Conservation (phyloP, 495 filamentous ascomycete species). For the Parathielavia hyrcaniae region DNA sequence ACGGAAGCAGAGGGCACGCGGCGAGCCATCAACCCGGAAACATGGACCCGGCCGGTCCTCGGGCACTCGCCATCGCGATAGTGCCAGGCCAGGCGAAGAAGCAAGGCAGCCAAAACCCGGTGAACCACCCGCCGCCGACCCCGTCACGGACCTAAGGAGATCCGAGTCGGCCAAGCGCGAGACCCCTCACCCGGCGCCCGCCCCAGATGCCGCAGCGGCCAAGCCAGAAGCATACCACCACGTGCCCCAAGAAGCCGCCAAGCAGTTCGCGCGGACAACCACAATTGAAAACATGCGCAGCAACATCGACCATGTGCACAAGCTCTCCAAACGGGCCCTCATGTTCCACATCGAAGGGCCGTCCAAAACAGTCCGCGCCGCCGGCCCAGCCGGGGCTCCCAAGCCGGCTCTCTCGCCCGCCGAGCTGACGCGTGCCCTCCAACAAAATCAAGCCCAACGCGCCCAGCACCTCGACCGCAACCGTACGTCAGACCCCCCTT, state of each 20-base stretch:
- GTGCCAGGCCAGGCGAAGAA: constrained; percentile 9
- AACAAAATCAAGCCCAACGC: constrained; percentile 19
- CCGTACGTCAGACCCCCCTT: no score
- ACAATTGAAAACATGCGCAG: constrained; percentile 37
- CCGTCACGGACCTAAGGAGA: constrained; percentile 18
- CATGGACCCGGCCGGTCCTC: not conserved
- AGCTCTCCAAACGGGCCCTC: constrained; percentile 32
- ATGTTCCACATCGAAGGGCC: constrained; percentile 30
- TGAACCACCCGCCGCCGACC: constrained; percentile 9
- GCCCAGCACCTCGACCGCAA: constrained; percentile 29
- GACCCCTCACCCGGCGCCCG: constrained; percentile 2
- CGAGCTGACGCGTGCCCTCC: constrained; percentile 17
- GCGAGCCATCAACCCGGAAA: not conserved
- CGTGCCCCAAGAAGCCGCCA: constrained; percentile 43
- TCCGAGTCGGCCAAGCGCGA: constrained; percentile 24
- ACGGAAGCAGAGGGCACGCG: constrained; percentile 14
- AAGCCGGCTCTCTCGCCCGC: constrained; percentile 9
- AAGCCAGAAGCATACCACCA: constrained; percentile 30
- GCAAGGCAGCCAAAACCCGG: constrained; percentile 10
- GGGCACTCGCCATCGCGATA: not conserved
- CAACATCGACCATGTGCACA: constrained; percentile 23
- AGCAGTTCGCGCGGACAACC: constrained; percentile 45
- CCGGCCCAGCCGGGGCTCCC: not conserved
- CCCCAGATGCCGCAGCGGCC: not conserved
- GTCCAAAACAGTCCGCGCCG: not conserved